A percentile compares a stretch with the other conserved stretches of the same genome.
phyloP scores from a whole-genome alignment of 768 basidiomycete species.

The Hemileccinum rubropunctum region DNA sequence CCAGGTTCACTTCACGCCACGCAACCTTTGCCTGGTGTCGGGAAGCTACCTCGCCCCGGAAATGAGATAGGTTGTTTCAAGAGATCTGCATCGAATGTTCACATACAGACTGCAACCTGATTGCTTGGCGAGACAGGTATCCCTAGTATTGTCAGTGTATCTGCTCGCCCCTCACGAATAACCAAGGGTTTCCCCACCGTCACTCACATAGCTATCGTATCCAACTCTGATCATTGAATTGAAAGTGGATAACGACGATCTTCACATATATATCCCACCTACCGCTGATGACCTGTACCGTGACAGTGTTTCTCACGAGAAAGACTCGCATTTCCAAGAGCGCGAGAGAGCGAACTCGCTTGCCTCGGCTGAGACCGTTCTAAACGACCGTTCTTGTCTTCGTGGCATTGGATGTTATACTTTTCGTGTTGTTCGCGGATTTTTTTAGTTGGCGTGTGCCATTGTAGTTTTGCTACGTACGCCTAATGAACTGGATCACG shows the following conservation, averaged over 20 bases:
- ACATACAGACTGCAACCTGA: neutral
- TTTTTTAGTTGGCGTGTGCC: too few species aligned
- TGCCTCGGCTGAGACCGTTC: too few species aligned
- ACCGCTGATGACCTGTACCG: too few species aligned
- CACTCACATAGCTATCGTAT: slow-evolving; percentile 7
- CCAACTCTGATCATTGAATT: neutral
- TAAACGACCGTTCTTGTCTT: too few species aligned
- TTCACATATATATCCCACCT: too few species aligned
- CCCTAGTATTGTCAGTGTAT: neutral
- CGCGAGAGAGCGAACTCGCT: too few species aligned
- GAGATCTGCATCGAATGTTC: neutral
- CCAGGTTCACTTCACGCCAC: slow-evolving; percentile 90
- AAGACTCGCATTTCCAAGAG: too few species aligned
- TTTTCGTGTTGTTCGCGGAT: neutral
- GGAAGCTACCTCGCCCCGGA: slow-evolving; percentile 71
- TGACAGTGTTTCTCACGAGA: too few species aligned
- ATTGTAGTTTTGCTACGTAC: too few species aligned
- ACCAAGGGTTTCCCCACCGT: slow-evolving; percentile 3
- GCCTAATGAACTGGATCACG: slow-evolving; percentile 13
- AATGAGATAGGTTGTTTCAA: slow-evolving; percentile 34
- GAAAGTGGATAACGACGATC: neutral
- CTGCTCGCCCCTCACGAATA: neutral
- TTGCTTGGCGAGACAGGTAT: neutral
- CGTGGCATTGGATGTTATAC: too few species aligned
- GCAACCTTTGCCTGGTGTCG: slow-evolving; percentile 89